These are phyloP conservation scores for Salvia hispanica DNA, from an alignment of 257 asterid genomes.

Conservation along the genomic window DNA sequence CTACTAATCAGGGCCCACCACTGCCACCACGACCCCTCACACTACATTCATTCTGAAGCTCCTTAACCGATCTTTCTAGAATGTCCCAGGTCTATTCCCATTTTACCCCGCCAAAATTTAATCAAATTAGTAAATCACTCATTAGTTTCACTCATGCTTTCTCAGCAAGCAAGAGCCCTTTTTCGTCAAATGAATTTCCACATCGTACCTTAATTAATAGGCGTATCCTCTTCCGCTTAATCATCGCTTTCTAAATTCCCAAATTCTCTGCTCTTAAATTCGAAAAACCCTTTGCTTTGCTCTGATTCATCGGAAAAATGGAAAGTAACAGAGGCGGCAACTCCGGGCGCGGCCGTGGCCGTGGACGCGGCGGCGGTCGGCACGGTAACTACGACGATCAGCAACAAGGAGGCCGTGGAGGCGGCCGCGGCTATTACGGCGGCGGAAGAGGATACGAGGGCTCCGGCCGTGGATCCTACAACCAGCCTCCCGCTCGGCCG, in stretches of 20 bases:
- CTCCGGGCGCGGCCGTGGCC: constrained; percentile 32
- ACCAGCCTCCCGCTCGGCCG: constrained; percentile 18
- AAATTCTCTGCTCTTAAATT: not conserved
- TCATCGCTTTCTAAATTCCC: not conserved
- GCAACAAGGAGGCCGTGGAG: constrained; percentile 32
- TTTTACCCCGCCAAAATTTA: not conserved
- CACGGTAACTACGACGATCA: constrained; percentile 20
- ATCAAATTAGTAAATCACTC: no score
- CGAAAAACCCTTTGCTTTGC: not conserved
- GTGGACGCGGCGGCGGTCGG: constrained; percentile 31
- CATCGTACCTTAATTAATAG: not conserved
- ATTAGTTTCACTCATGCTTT: not conserved
- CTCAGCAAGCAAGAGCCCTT: constrained; percentile 16
- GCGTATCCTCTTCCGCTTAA: not conserved
- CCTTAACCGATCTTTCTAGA: constrained; percentile 31
- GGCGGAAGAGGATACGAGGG: constrained; percentile 31
- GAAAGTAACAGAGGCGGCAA: constrained; percentile 25
- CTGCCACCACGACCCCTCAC: not conserved
- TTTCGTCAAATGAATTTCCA: not conserved
- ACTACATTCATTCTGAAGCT: no score
- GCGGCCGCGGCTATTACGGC: constrained; percentile 37
- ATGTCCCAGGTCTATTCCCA: constrained; percentile 13
- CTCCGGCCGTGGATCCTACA: constrained; percentile 9
- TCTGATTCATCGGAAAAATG: not conserved
- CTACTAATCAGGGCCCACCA: not conserved